Conservation (phyloP, 2,329 filamentous ascomycete species). For the Aspergillus phoenicis region DNA sequence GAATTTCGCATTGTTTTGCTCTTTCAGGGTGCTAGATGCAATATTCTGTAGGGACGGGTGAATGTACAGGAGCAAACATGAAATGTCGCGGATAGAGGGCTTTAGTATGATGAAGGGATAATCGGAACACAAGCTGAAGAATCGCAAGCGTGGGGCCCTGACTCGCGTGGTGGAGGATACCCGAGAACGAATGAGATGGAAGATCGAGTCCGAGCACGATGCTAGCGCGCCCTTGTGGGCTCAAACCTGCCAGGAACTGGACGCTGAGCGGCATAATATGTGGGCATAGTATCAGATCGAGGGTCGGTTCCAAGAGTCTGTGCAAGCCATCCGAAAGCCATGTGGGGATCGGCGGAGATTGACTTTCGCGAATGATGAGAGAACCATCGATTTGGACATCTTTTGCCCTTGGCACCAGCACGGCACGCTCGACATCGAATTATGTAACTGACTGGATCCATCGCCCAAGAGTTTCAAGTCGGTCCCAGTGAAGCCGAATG, state of each 20-base stretch:
- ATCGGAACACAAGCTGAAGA: background rate
- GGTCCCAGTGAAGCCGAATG: background rate
- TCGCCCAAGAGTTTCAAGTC: background rate
- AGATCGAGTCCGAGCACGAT: background rate
- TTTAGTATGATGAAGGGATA: background rate
- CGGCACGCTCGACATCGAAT: background rate
- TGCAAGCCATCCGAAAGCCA: background rate
- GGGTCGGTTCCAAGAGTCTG: background rate
- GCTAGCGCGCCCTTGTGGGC: background rate
- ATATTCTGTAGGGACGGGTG: background rate
- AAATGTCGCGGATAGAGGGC: background rate
- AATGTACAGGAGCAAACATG: background rate
- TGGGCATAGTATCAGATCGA: background rate
- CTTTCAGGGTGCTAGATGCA: background rate
- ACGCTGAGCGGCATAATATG: background rate
- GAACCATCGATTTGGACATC: background rate
- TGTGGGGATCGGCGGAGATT: background rate
- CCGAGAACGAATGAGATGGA: background rate
- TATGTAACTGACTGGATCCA: background rate
- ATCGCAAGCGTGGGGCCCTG: background rate
- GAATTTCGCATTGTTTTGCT: background rate
- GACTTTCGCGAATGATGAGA: background rate
- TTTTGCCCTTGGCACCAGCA: background rate
- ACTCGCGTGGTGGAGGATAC: background rate
- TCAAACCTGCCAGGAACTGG: background rate